These are phyloP conservation scores for Viridothelium virens DNA, from an alignment of 495 filamentous ascomycete species.

Conservation along the genomic window DNA sequence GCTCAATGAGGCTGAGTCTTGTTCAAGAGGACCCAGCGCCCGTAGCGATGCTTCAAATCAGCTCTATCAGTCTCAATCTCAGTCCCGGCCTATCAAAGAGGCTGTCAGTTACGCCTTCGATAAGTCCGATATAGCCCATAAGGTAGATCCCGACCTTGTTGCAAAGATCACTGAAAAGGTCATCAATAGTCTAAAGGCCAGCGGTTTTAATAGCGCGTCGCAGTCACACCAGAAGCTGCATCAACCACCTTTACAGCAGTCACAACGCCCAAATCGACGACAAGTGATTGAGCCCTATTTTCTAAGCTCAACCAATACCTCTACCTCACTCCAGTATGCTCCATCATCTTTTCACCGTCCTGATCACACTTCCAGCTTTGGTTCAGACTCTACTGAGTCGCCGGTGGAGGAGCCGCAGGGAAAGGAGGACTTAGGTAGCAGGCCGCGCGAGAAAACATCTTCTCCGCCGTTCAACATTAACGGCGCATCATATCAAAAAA, in stretches of 20 bases:
- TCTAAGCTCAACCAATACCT: constrained; percentile 25
- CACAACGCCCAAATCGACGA: constrained; percentile 14
- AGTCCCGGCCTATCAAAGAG: constrained; percentile 33
- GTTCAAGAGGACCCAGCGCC: constrained; percentile 28
- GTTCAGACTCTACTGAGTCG: constrained; percentile 28
- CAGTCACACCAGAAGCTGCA: constrained; percentile 13
- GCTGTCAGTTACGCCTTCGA: constrained; percentile 36
- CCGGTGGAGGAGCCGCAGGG: background rate
- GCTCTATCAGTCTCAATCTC: constrained; percentile 2
- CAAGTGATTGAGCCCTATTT: background rate
- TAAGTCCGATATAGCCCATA: constrained; percentile 28
- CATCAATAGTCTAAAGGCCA: constrained; percentile 25
- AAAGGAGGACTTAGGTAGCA: background rate
- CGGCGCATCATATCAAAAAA: constrained; percentile 2
- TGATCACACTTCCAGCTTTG: constrained; percentile 24
- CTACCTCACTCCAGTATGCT: constrained; percentile 32
- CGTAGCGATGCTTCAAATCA: constrained; percentile 15
- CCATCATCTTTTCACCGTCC: constrained; percentile 37
- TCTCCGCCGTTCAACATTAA: constrained; percentile 17
- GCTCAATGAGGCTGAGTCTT: constrained; percentile 5
- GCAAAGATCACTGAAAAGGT: constrained; percentile 36
- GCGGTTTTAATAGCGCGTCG: constrained; percentile 2
- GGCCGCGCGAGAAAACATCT: constrained; percentile 25
- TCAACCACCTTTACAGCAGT: constrained; percentile 20
- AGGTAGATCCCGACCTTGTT: constrained; percentile 34